Conservation (phyloP, 108 stramenopile species). For the Nitzschia inconspicua region DNA sequence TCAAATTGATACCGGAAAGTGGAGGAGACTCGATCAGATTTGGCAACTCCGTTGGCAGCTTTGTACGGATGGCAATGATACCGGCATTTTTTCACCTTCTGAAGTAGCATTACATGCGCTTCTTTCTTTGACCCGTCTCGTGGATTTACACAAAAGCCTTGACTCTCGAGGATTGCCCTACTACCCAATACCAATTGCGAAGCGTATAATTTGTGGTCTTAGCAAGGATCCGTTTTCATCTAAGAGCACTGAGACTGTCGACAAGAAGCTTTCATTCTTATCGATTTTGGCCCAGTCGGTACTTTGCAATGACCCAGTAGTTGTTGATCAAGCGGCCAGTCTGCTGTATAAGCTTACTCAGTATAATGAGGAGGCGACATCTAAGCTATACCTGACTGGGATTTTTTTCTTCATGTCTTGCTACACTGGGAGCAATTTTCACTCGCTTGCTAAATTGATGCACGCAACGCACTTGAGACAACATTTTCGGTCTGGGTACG, state of each 20-base stretch:
- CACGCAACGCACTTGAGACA: slow-evolving; percentile 64
- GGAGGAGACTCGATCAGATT: slow-evolving; percentile 54
- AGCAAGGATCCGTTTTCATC: slow-evolving; percentile 24
- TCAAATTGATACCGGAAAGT: slow-evolving; percentile 76
- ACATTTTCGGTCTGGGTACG: slow-evolving; percentile 60
- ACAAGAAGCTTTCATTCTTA: slow-evolving; percentile 26
- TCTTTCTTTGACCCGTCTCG: slow-evolving; percentile 48
- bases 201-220: slow-evolving; percentile 61
- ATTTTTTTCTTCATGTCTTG: slow-evolving; percentile 62
- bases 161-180: slow-evolving; percentile 70
- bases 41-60: slow-evolving; percentile 79
- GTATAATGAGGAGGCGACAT: slow-evolving; percentile 63
- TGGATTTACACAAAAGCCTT: slow-evolving; percentile 57
- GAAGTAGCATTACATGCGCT: slow-evolving; percentile 49
- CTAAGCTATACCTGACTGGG: slow-evolving; percentile 78
- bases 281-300: slow-evolving; percentile 56
- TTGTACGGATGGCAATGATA: slow-evolving; percentile 42
- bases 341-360: slow-evolving; percentile 51
- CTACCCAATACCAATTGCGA: slow-evolving; percentile 75
- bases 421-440: slow-evolving; percentile 70
- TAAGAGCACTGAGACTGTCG: background rate
- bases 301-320: slow-evolving; percentile 54
- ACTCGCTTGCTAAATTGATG: slow-evolving; percentile 46
- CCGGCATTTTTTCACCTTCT: slow-evolving; percentile 39
- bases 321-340: slow-evolving; percentile 57